Base-by-base conservation (phyloP, 2,329 filamentous ascomycete species). In the Nannizziopsis barbatae region DNA sequence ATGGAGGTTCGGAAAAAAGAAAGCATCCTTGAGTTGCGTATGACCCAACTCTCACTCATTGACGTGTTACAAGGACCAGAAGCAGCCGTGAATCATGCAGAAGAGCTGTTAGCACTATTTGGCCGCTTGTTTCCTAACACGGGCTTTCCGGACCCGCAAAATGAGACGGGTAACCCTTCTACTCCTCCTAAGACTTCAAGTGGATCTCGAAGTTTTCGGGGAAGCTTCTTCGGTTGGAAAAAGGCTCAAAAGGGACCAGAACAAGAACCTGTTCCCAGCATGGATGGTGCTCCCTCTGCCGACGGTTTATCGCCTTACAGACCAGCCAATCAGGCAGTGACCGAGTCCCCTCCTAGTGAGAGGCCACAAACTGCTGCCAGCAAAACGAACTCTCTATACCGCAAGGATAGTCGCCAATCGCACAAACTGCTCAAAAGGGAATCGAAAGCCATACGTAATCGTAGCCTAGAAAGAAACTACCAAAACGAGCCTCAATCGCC, bases 1-100 rank as follows among this genome's bases (percentile, higher is more conserved):
- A 86, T 95, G 80, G 83, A 87, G 53, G 79, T 81, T 50, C 79
- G 80, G 20, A 89, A 96, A 61, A 93, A 88, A 61, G 86, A 89
- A 63, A 78, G 79, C 42, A 82, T 98, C 37, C 68, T 98, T n/a
- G 86, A 96, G 64, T 81, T 95, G 52, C 94, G 94, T 65, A 94
- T 96, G 79, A 95, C 90, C 9, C 89, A 96, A 60, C 72, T 98
- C 51, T 77, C 84, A 3, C 75, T 98, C 15, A 67, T 92, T 2
- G 90, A 96, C 65, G 70, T 92, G 12, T 70, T 86, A 2, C 88
- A 95, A 61, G 88, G 88, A 1, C 80, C 88, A 0, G 82, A 86
- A 50, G 79, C 83, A 49, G 90, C 92, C 14, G 86, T 96, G 44
- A 95, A 95, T 61, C 82, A 84, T 52, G 89, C 85, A 61, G 80